Conservation (phyloP, 2,329 filamentous ascomycete species). For the Pseudogymnoascus sp. region DNA sequence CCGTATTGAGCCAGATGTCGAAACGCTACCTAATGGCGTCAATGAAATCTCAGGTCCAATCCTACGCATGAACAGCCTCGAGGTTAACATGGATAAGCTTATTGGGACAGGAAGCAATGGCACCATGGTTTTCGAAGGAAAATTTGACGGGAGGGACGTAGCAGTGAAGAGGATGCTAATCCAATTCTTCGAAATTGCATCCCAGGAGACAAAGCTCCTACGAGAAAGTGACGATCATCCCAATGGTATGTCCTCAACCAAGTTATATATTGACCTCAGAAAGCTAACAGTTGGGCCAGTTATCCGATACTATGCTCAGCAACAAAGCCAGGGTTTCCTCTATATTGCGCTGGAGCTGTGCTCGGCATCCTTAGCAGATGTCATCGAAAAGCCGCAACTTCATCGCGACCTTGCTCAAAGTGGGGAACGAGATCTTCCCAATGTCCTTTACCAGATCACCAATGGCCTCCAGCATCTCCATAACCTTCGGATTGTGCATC, state of each 20-base stretch:
- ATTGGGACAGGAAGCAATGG: slow-evolving; percentile 83
- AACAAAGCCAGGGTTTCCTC: slow-evolving; percentile 79
- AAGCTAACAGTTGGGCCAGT: slow-evolving; percentile 44
- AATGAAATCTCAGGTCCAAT: slow-evolving; percentile 52
- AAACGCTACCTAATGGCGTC: slow-evolving; percentile 50
- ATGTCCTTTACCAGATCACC: slow-evolving; percentile 80
- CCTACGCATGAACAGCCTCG: slow-evolving; percentile 55
- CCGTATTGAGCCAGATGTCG: slow-evolving; percentile 53
- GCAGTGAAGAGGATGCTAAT: slow-evolving; percentile 96
- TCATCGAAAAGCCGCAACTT: slow-evolving; percentile 67
- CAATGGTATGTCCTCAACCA: slow-evolving; percentile 50
- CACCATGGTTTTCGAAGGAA: slow-evolving; percentile 93
- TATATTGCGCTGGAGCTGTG: slow-evolving; percentile 96
- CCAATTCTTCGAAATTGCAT: slow-evolving; percentile 91
- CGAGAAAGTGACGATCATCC: slow-evolving; percentile 92
- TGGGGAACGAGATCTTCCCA: slow-evolving; percentile 67
- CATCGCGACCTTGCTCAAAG: slow-evolving; percentile 64
- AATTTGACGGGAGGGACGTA: slow-evolving; percentile 85
- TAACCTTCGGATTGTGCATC: slow-evolving; percentile 86
- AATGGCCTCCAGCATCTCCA: slow-evolving; percentile 85
- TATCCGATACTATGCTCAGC: slow-evolving; percentile 91
- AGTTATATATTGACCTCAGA: not conserved
- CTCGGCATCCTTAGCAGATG: slow-evolving; percentile 84
- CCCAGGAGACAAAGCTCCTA: slow-evolving; percentile 83
- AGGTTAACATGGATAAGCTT: slow-evolving; percentile 56